Base-by-base conservation (phyloP, 495 filamentous ascomycete species). In the Thermothielavioides terrestris region DNA sequence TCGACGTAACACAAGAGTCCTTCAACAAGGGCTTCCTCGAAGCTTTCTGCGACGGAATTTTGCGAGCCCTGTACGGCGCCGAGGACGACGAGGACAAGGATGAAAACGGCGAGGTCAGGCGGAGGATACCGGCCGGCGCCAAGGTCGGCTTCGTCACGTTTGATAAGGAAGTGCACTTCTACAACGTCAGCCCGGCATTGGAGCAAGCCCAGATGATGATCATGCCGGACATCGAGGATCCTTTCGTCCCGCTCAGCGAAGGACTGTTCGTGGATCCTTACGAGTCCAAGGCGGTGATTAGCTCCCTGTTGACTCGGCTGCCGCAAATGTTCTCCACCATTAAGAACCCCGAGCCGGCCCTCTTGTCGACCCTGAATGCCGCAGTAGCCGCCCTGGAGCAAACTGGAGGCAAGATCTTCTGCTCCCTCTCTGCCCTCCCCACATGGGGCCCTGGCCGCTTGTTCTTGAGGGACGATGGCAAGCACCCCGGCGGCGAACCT, bases 181-280 rank as follows among this genome's bases (percentile, higher is more conserved):
- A 95, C 73, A 96, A 96, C 60, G 81, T 94, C 57, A 87, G 82
- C 60, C 69, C 88, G 17, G 71, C 79, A 25, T 70, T 95, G 23
- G 86, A 94, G 41, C 81, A 88, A 69, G 87, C 92, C 5, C 92
- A 99, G 60, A 96, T 97, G 91, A 81, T 97, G 73, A 89, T 97
- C 15, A 95, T 97, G 89, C 86, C 92, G 9, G 92, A 99, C 62
- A 78, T 99, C 47, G 89, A 99, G 55, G 92, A 99, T 55, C 91
- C 92, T 0, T 99, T 99, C 63, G 84, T 96, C 7, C 92, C 94
- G 37, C 71, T 97, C 14, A 88, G 85, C 54, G 85, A 95, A 41
- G 90, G 90, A 9, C 72, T 97, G 3, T 96, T 99, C 66, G 91
- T 95, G 4, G 92, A 99, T 64, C 90, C 94, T 9, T 86, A 94